Percentiles rank a stretch among this genome's conserved stretches.
Evolutionary conservation across 2,329 filamentous ascomycete genomes (phyloP).

Genomic region (Hypoxylon sp.): DNA sequence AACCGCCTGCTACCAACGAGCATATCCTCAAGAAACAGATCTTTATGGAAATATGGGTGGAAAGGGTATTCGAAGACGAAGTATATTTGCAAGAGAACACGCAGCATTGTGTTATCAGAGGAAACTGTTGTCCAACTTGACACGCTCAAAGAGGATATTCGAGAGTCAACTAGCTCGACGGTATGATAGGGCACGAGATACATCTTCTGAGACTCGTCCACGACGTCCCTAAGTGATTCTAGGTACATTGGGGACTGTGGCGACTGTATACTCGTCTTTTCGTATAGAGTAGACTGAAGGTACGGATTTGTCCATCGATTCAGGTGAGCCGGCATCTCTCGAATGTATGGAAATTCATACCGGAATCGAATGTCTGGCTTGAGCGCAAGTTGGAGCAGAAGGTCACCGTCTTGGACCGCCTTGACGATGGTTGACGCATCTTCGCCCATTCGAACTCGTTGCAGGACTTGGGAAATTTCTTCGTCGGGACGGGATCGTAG

Average conservation of each 20-base stretch:
- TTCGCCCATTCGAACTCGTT: constrained; percentile 44
- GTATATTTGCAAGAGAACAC: constrained; percentile 44
- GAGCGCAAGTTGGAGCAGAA: constrained; percentile 46
- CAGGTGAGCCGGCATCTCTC: constrained; percentile 41
- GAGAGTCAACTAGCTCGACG: constrained; percentile 47
- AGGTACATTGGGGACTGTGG: constrained; percentile 10
- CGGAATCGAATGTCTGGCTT: constrained; percentile 45
- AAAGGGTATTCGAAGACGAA: constrained; percentile 46
- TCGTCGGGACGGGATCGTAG: constrained; percentile 44
- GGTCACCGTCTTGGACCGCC: constrained; percentile 44
- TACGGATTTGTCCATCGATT: constrained; percentile 43
- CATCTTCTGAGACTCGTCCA: constrained; percentile 39
- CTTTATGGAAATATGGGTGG: constrained; percentile 48
- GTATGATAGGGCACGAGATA: constrained; percentile 49
- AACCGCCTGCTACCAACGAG: constrained; percentile 32
- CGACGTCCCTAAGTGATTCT: constrained; percentile 16
- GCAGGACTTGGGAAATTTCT: constrained; percentile 39
- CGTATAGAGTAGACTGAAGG: constrained; percentile 40
- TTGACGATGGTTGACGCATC: constrained; percentile 44
- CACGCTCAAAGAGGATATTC: constrained; percentile 44
- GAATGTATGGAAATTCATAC: constrained; percentile 49
- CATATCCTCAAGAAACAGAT: constrained; percentile 52
- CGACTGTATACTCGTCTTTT: constrained; percentile 24
- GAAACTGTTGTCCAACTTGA: constrained; percentile 51
- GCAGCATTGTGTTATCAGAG: constrained; percentile 49